These are phyloP conservation scores for Paraphaeosphaeria sporulosa DNA, from an alignment of 2,329 filamentous ascomycete genomes.

Conservation along the genomic window DNA sequence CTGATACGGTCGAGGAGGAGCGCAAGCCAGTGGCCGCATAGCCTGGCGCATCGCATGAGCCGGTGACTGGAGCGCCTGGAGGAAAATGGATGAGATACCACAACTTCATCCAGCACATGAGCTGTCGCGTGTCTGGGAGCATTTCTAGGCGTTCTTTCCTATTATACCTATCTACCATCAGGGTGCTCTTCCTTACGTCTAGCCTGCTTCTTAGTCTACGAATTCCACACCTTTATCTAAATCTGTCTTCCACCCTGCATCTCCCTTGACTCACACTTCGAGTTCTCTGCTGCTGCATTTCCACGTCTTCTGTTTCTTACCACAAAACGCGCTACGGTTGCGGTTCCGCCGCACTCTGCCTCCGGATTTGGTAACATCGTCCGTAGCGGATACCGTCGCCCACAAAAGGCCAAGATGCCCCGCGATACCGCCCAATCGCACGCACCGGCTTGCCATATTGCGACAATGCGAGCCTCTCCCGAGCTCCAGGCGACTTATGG, in stretches of 20 bases:
- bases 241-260: background rate
- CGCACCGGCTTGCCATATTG: background rate
- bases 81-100: background rate
- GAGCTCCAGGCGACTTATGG: slow-evolving; percentile 34
- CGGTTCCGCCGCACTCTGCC: slow-evolving; percentile 14
- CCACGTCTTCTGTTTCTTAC: background rate
- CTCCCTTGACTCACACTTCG: background rate
- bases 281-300: background rate
- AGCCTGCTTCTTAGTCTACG: background rate
- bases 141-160: slow-evolving; percentile 12
- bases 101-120: background rate
- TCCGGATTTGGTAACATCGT: slow-evolving; percentile 20
- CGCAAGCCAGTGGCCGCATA: slow-evolving; percentile 16
- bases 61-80: background rate
- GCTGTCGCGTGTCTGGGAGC: slow-evolving; percentile 1
- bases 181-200: slow-evolving; percentile 10
- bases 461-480: slow-evolving; percentile 14
- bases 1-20: slow-evolving; percentile 33
- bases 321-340: slow-evolving; percentile 1
- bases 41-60: background rate
- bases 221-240: background rate
- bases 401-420: slow-evolving; percentile 17
- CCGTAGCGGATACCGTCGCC: slow-evolving; percentile 16
- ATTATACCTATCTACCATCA: slow-evolving; percentile 11
- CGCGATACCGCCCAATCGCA: slow-evolving; percentile 7